These are phyloP conservation scores for Amanita brunnescens DNA, from an alignment of 768 basidiomycete species.

Conservation along the genomic window DNA sequence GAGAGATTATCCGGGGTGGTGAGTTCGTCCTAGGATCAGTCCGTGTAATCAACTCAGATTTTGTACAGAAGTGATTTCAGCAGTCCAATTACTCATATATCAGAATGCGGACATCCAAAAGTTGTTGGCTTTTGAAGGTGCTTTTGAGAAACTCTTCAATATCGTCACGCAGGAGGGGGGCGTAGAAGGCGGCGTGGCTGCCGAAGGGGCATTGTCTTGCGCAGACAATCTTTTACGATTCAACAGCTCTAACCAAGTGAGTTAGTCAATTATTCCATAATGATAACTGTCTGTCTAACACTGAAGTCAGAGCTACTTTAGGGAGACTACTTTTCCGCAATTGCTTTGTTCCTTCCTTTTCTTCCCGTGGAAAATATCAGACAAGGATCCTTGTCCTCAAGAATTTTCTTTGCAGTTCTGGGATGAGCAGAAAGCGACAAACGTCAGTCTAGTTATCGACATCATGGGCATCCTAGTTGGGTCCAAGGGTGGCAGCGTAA, in stretches of 20 bases:
- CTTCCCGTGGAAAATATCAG: slow-evolving; percentile 56
- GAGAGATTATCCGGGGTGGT: slow-evolving; percentile 89
- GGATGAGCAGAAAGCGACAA: slow-evolving; percentile 85
- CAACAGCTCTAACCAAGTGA: slow-evolving; percentile 92
- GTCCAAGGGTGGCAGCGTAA: slow-evolving; percentile 57
- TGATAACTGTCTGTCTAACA: slow-evolving; percentile 14
- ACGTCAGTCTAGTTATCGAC: slow-evolving; percentile 69
- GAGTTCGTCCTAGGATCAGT: slow-evolving; percentile 15
- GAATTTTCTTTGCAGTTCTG: slow-evolving; percentile 95
- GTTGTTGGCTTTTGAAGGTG: slow-evolving; percentile 92
- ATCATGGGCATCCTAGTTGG: slow-evolving; percentile 81
- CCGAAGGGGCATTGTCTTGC: slow-evolving; percentile 79
- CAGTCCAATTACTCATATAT: slow-evolving; percentile 72
- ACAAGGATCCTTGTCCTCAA: slow-evolving; percentile 59
- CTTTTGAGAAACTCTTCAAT: slow-evolving; percentile 91
- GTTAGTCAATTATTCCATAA: slow-evolving; percentile 2
- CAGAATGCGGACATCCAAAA: slow-evolving; percentile 95
- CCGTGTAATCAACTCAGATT: background rate
- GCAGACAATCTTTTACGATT: slow-evolving; percentile 83
- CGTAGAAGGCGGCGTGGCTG: slow-evolving; percentile 80
- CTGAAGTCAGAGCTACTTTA: slow-evolving; percentile 79
- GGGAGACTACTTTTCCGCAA: slow-evolving; percentile 71
- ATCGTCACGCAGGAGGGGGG: slow-evolving; percentile 86
- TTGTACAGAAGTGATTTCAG: slow-evolving; percentile 63
- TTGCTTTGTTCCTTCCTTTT: slow-evolving; percentile 59